Base-by-base conservation (phyloP, 75 land plant genomes). In the Cunninghamia lanceolata region DNA sequence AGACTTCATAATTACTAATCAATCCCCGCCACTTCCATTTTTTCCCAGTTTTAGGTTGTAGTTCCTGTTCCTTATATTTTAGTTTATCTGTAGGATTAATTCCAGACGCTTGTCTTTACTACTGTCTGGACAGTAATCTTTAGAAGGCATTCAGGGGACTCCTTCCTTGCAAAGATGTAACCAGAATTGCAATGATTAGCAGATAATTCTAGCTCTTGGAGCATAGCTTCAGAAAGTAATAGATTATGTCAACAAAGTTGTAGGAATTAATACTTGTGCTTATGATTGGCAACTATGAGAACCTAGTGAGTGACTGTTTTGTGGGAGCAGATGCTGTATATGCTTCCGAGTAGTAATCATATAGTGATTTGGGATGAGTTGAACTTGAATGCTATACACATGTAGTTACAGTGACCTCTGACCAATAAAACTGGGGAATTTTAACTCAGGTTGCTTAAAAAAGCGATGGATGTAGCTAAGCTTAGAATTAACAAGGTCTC, bases 211-310 rank as follows among this genome's bases (percentile, higher is more conserved):
- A 80, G 50, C 14, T 80, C 15, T 80, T 80, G 45, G 47, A 9
- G 30, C 82, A 28, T 43, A 77, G 80, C 25, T 76, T 76, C 42
- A 77, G 30, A 43, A 79, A 79, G 46, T 79, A 79, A 43, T 28
- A n/a, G n/a, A 47, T 45, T 80, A 80, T 80, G 42, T 28, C 3
- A 39, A 19, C 25, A 40, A 39, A 40, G 8, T 80, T 80, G 11
- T 30, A 39, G 32, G 82, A 43, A 78, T 36, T 78, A 78, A 28
- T 43, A 79, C 13, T 39, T 25, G 43, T 28, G 30, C 21, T 40
- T 42, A 40, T 40, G 82, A 43, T 21, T 40, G 82, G n/a, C 30
- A 80, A 45, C 32, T 45, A 34, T n/a, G 82, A 80, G 82, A 43
- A 80, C 15, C 43, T 43, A 15, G 30, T 3, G 50, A 80, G 4